phyloP scores from a whole-genome alignment of 2,329 filamentous ascomycete species.

The Sarocladiaceae sp. region DNA sequence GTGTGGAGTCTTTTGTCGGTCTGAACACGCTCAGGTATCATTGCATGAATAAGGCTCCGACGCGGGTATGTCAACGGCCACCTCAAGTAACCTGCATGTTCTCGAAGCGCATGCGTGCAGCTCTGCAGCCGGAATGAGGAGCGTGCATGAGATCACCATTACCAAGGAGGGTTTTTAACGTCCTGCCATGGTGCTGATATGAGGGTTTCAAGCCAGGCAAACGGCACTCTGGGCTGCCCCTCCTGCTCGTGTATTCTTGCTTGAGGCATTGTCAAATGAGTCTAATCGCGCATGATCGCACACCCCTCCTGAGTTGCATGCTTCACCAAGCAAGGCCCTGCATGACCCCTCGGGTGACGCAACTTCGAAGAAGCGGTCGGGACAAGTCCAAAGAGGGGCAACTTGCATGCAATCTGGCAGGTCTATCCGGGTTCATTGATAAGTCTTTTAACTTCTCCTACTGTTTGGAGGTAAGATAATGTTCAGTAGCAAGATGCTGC shows the following conservation, averaged over 20 bases:
- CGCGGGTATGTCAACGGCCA: too few relatives aligned
- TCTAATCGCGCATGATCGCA: not conserved
- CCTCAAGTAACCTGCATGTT: too few relatives aligned
- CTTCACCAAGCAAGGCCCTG: not conserved
- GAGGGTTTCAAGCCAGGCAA: not conserved
- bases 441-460: too few relatives aligned
- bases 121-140: conserved; percentile 3
- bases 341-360: conserved; percentile 5
- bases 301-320: not conserved
- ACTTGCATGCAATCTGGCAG: conserved; percentile 3
- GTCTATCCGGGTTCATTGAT: too few relatives aligned
- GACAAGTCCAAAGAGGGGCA: not conserved
- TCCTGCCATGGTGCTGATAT: not conserved
- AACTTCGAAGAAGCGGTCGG: conserved; percentile 7
- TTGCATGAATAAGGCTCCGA: conserved; percentile 9
- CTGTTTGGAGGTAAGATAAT: too few relatives aligned
- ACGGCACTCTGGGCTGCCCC: not conserved
- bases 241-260: conserved; percentile 1
- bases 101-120: too few relatives aligned
- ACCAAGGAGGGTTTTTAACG: not conserved
- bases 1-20: not conserved
- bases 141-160: conserved; percentile 3
- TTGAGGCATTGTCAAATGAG: not conserved
- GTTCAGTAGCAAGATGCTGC: too few relatives aligned
- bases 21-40: conserved; percentile 5